phyloP scores from a whole-genome alignment of 495 filamentous ascomycete genomes.

The Penicillium desertorum region DNA sequence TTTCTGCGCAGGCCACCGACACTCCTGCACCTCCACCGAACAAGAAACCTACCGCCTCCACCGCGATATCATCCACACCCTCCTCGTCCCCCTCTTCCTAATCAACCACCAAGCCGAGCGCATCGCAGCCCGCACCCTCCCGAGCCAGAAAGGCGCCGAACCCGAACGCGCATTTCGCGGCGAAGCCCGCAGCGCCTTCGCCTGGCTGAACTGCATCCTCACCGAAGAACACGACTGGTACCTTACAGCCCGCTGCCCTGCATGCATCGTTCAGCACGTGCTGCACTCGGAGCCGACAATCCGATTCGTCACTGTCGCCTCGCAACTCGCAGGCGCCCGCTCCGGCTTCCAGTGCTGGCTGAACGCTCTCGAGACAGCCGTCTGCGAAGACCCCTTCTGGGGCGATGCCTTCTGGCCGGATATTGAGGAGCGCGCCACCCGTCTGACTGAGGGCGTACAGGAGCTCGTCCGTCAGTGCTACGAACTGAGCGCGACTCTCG shows the following conservation, averaged over 20 bases:
- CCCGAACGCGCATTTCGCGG: constrained; percentile 59
- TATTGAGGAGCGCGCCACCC: constrained; percentile 52
- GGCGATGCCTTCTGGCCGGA: constrained; percentile 55
- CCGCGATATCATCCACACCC: constrained; percentile 60
- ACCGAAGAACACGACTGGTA: constrained; percentile 60
- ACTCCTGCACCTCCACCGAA: constrained; percentile 39
- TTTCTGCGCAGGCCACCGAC: constrained; percentile 51
- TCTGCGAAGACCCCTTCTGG: constrained; percentile 57
- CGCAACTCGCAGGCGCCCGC: constrained; percentile 48
- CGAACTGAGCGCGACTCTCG: constrained; percentile 41
- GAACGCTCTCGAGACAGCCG: constrained; percentile 50
- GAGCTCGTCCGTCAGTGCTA: constrained; percentile 55
- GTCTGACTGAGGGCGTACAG: constrained; percentile 52
- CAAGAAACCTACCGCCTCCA: constrained; percentile 56
- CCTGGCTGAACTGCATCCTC: constrained; percentile 62
- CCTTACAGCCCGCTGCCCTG: constrained; percentile 55
- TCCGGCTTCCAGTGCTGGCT: constrained; percentile 58
- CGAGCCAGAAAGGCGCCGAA: constrained; percentile 48
- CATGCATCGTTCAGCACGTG: constrained; percentile 54
- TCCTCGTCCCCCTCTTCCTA: constrained; percentile 57
- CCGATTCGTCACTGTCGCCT: constrained; percentile 56
- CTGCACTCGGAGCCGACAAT: constrained; percentile 60
- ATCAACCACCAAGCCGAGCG: constrained; percentile 54
- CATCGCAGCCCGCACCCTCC: constrained; percentile 48
- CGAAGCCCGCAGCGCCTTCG: constrained; percentile 57